Evolutionary conservation across 2,329 filamentous ascomycete genomes (phyloP).

Genomic region (Diaporthe ilicicola): DNA sequence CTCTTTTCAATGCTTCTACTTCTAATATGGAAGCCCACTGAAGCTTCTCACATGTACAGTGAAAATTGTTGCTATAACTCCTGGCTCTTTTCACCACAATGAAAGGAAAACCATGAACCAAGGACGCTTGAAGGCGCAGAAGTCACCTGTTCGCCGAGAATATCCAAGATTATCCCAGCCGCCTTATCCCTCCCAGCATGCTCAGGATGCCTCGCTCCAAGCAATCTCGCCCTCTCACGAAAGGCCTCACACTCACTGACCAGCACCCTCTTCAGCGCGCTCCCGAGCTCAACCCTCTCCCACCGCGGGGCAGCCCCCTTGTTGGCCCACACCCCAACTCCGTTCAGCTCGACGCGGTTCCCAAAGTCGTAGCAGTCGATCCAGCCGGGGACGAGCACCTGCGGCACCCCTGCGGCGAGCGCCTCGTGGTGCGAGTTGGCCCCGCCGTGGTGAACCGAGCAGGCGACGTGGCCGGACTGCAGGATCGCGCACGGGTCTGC

Average conservation of each 20-base stretch:
- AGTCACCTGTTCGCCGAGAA: background rate
- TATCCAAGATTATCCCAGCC: constrained; percentile 16
- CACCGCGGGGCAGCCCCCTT: constrained; percentile 35
- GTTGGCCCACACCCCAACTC: constrained; percentile 47
- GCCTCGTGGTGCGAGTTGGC: constrained; percentile 48
- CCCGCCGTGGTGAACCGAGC: constrained; percentile 51
- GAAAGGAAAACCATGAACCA: background rate
- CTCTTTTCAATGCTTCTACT: too few relatives aligned
- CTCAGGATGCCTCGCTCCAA: constrained; percentile 29
- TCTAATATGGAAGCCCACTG: background rate
- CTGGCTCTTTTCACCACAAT: background rate
- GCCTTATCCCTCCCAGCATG: constrained; percentile 28
- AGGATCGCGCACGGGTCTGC: constrained; percentile 44
- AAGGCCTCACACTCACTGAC: constrained; percentile 26
- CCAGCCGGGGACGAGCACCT: constrained; percentile 55
- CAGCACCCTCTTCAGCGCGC: constrained; percentile 33
- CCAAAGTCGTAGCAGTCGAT: constrained; percentile 57
- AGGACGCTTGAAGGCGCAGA: background rate
- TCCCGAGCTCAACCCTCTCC: constrained; percentile 32
- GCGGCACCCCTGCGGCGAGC: constrained; percentile 50
- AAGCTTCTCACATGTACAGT: background rate
- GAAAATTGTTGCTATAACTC: background rate
- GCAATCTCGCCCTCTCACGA: constrained; percentile 22
- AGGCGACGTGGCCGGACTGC: constrained; percentile 43
- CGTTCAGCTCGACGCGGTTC: constrained; percentile 51